Evolutionary conservation across 306 rosid species (phyloP).

Genomic region (Fragaria nilgerrensis): DNA sequence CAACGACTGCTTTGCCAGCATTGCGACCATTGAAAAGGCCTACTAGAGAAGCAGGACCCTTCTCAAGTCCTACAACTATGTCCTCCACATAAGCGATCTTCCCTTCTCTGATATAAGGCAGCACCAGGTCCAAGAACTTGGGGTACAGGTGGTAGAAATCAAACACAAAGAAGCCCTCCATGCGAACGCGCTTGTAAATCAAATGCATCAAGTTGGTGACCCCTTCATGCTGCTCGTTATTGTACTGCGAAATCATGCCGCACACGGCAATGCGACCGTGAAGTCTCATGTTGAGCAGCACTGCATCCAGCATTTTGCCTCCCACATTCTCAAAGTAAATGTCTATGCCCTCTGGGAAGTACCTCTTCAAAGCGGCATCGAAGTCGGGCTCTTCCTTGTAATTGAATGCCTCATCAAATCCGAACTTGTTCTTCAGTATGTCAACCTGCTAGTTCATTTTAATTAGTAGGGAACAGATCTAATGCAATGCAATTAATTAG

Average conservation of each 20-base stretch:
- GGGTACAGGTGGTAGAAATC: conserved; percentile 16
- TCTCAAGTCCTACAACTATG: conserved; percentile 20
- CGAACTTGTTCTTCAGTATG: conserved; percentile 34
- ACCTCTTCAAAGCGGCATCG: conserved; percentile 34
- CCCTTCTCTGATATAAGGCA: conserved; percentile 15
- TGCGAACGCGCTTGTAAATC: conserved; percentile 15
- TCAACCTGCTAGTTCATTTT: conserved; percentile 16
- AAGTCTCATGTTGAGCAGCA: conserved; percentile 16
- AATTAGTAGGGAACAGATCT: background rate
- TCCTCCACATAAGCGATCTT: conserved; percentile 17
- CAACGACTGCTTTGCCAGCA: conserved; percentile 15
- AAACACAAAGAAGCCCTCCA: conserved; percentile 13
- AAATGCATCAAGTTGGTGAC: conserved; percentile 13
- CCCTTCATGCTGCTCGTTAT: conserved; percentile 6
- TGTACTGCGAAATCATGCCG: conserved; percentile 21
- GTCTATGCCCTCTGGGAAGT: conserved; percentile 25
- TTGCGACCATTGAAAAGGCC: conserved; percentile 11
- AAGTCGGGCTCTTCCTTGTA: conserved; percentile 36
- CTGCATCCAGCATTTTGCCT: conserved; percentile 16
- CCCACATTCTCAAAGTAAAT: conserved; percentile 24
- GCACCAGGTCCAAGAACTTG: conserved; percentile 14
- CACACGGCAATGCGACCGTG: conserved; percentile 17
- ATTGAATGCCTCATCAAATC: conserved; percentile 38
- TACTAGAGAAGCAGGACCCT: conserved; percentile 15
- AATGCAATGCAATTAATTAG: too few species aligned